A percentile compares a stretch with the other conserved stretches of the same genome.
These are phyloP conservation scores for Plasmodium yoelii DNA, from an alignment of 169 alveolate genomes.

Conservation along the genomic window DNA sequence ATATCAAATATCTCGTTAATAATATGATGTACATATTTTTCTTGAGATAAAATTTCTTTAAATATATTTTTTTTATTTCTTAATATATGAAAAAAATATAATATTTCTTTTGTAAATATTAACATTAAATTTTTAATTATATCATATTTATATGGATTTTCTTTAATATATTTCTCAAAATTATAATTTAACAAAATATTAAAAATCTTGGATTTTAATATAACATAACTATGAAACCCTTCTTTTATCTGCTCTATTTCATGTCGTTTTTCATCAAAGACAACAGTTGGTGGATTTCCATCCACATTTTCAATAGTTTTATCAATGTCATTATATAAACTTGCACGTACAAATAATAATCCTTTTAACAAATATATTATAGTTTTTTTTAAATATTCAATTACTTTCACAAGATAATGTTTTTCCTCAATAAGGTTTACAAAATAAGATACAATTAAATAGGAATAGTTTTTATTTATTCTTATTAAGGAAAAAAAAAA, in stretches of 20 bases:
- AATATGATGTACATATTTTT: conserved; percentile 36
- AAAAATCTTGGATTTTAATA: conserved; percentile 44
- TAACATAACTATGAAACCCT: conserved; percentile 49
- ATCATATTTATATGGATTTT: conserved; percentile 66
- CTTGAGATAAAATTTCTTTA: conserved; percentile 47
- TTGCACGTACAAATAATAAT: conserved; percentile 8
- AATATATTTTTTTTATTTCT: conserved; percentile 46
- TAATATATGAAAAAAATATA: conserved; percentile 49
- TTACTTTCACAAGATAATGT: conserved; percentile 34
- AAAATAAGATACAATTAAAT: conserved; percentile 47
- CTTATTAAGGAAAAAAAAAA: conserved; percentile 43
- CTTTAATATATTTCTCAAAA: conserved; percentile 13
- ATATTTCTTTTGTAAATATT: conserved; percentile 51
- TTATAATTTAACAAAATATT: conserved; percentile 33
- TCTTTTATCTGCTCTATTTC: conserved; percentile 15
- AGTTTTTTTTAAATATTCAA: conserved; percentile 46
- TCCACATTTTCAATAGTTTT: not conserved
- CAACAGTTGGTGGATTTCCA: not conserved
- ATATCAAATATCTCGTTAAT: conserved; percentile 41
- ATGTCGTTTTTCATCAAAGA: conserved; percentile 6
- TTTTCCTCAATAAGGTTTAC: conserved; percentile 43
- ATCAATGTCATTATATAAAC: not conserved
- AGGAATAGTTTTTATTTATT: conserved; percentile 51
- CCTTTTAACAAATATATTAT: conserved; percentile 46
- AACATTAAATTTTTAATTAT: conserved; percentile 53